Percentiles rank a stretch among this genome's conserved stretches.
phyloP scores from a whole-genome alignment of 306 rosid genomes.

The Albizia julibrissin region DNA sequence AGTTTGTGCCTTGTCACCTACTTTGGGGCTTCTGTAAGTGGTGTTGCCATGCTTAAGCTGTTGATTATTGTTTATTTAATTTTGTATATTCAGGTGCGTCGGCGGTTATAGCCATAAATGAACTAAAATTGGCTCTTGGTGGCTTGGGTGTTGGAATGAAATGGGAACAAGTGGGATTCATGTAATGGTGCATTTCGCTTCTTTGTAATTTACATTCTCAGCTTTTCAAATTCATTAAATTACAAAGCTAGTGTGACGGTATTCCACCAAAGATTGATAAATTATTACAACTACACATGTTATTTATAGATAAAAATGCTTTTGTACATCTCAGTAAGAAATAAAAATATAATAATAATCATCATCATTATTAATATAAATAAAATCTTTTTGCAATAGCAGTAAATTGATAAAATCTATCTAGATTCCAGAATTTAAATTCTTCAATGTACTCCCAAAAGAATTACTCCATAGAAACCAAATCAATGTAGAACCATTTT shows the following conservation, averaged over 20 bases:
- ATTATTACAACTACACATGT: too few species aligned
- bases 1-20: not conserved
- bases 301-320: too few species aligned
- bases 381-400: too few species aligned
- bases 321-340: too few species aligned
- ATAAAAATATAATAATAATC: too few species aligned
- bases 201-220: too few species aligned
- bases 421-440: too few species aligned
- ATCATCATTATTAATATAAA: too few species aligned
- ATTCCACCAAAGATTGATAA: too few species aligned
- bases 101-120: not conserved
- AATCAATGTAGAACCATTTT: not conserved
- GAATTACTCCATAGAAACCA: not conserved
- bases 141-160: not conserved
- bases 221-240: not conserved
- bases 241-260: too few species aligned
- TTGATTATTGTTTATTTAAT: not conserved
- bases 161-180: not conserved
- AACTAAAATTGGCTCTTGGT: not conserved
- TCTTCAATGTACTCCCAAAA: too few species aligned
- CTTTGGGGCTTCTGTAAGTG: not conserved
- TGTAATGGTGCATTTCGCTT: not conserved
- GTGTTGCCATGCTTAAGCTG: not conserved
- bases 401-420: too few species aligned
- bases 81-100: not conserved